Evolutionary conservation across 179 eudicot genomes (phyloP), one percentile per base, ranked within the genome.

Genomic region (Sideroxylon spinosum): DNA sequence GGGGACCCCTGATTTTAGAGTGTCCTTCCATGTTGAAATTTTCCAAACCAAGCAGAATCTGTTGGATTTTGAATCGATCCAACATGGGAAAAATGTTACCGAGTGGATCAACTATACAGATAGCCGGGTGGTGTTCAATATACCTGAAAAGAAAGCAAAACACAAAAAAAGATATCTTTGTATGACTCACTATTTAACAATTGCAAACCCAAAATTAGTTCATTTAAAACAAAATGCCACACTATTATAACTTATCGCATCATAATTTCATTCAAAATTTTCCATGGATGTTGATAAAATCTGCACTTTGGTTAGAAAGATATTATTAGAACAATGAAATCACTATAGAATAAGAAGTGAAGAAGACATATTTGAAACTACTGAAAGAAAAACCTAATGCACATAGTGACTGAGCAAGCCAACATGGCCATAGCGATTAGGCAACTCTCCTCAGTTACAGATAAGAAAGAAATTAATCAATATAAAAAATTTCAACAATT

Each of bases 21-120:
- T 75, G 80, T 68, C 90, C 89, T 85, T 84, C 81, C 73, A 49
- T 71, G 68, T 81, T 79, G 75, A 95, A 85, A 73, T 78, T 84
- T 82, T 85, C 88, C 88, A 95, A 81, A 68, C 97, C 95, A 79
- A 83, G 87, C 68, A 95, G 88, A 79, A 93, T 72, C 78, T 88
- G 83, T 78, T 93, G 99, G 78, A 90, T 93, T 81, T 84, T 84
- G 71, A 89, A 83, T 7, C 99, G 92, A 81, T 95, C 99, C 84
- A 93, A 55, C 76, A 93, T 89, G 81, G 99, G 94, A 73, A 82
- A 85, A 37, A 95, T 89, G 72, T 88, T 86, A 29, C 79, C 75
- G 69, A 93, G 86, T 64, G 95, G 99, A 81, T 95, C 99, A 49
- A 95, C 89, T 28, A 95, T 86, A 85, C 93, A 89, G 76, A 86